Base-by-base conservation (phyloP, 495 filamentous ascomycete species). In the Xylaria acuta region DNA sequence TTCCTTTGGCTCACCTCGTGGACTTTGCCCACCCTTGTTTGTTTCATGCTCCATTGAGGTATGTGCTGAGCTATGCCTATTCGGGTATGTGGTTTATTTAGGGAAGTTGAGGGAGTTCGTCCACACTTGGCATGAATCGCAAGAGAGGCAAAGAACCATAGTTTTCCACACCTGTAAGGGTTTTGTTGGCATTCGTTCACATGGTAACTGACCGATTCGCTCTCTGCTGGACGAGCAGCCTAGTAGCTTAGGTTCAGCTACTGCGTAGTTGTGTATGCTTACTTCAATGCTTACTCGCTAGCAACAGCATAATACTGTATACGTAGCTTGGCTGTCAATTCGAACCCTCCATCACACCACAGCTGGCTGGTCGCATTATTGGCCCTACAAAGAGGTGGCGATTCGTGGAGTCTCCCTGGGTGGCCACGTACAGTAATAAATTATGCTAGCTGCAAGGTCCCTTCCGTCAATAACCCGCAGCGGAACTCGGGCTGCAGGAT, bases 351-450 rank as follows among this genome's bases (percentile, higher is more conserved):
- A 67, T 67, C 64, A 67, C 63, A 54, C 49, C 54, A 49, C 49
- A 69, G 12, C 54, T 59, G 40, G 40, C 54, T 38, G 54, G 30
- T 27, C 16, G 40, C 67, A 47, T 59, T 49, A 30, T 49, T 36
- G 8, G 32, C 36, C 36, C 38, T 41, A 8, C 9, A 67, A 27
- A 69, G 66, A 41, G 66, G 66, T 34, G 66, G 67, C 67, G 43
- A 69, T 36, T 8, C 67, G 67, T 69, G 67, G 67, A 62, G 53
- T 54, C 22, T 69, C 36, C 40, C 30, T 60, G 40, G 27, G 3
- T 22, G 49, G 67, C 67, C 54, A 62, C 67, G 54, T 62, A 69
- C 67, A 69, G 67, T 69, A 69, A 60, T 69, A 62, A 36, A 27
- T 56, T n/a, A 56, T 67, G 65, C 65, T 66, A 1, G 43, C 64